phyloP scores from a whole-genome alignment of 2,329 filamentous ascomycete genomes.

The Pseudogymnoascus sp. region DNA sequence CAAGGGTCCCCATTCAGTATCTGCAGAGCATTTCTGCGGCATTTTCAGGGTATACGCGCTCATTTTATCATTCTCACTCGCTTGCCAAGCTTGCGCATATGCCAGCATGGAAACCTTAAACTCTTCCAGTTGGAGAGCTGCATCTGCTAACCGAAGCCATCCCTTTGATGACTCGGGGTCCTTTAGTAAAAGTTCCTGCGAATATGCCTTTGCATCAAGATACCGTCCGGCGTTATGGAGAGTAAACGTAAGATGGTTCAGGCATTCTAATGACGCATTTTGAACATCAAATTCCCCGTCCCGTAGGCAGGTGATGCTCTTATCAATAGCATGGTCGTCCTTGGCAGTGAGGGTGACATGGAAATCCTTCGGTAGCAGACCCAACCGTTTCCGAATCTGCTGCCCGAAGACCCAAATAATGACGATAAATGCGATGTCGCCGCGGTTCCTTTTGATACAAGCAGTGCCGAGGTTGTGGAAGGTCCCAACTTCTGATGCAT shows the following conservation, averaged over 20 bases:
- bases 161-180: constrained; percentile 6
- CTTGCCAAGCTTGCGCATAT: not conserved
- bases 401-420: constrained; percentile 14
- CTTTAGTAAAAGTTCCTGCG: not conserved
- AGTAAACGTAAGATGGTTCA: constrained; percentile 13
- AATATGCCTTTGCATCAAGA: not conserved
- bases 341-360: constrained; percentile 2
- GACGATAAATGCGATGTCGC: constrained; percentile 7
- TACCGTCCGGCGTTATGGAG: constrained; percentile 8
- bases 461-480: not conserved
- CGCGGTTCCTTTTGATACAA: not conserved
- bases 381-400: constrained; percentile 11
- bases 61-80: constrained; percentile 2
- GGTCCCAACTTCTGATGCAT: not conserved
- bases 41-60: not conserved
- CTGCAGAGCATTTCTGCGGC: not conserved
- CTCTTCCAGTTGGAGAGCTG: not conserved
- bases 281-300: not conserved
- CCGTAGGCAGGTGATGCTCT: not conserved
- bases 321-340: not conserved
- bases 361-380: constrained; percentile 12
- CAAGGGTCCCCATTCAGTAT: not conserved
- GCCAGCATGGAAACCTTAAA: constrained; percentile 7
- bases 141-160: constrained; percentile 5
- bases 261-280: constrained; percentile 7